These are phyloP conservation scores for Xylaria nigripes DNA, from an alignment of 495 filamentous ascomycete genomes.

Conservation along the genomic window DNA sequence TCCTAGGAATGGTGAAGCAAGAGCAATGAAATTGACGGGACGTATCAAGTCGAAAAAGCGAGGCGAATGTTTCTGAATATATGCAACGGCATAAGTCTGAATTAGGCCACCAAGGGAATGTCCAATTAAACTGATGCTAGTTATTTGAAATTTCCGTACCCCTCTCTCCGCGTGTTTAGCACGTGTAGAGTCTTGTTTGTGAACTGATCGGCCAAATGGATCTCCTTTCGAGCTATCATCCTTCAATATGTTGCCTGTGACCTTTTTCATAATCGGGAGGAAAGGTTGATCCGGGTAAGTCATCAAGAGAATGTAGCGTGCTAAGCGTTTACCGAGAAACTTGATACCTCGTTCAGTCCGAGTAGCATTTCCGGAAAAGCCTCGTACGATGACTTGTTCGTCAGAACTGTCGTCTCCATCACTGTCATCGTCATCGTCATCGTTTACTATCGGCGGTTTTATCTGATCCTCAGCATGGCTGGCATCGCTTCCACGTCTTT, in stretches of 20 bases:
- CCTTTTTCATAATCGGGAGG: slow-evolving; percentile 54
- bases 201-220: slow-evolving; percentile 31
- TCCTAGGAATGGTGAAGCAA: slow-evolving; percentile 85
- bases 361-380: slow-evolving; percentile 81
- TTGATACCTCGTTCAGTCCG: slow-evolving; percentile 93
- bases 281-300: slow-evolving; percentile 90
- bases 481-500: slow-evolving; percentile 32
- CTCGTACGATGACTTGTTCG: slow-evolving; percentile 88
- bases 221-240: slow-evolving; percentile 23
- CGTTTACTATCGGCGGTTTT: slow-evolving; percentile 1
- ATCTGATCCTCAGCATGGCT: slow-evolving; percentile 48
- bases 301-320: slow-evolving; percentile 80
- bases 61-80: slow-evolving; percentile 93
- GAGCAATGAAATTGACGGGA: slow-evolving; percentile 87
- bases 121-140: slow-evolving; percentile 90
- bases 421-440: slow-evolving; percentile 39
- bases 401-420: slow-evolving; percentile 57
- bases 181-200: slow-evolving; percentile 49
- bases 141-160: slow-evolving; percentile 71
- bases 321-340: slow-evolving; percentile 88
- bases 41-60: slow-evolving; percentile 79
- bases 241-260: slow-evolving; percentile 34
- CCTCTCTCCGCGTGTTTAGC: slow-evolving; percentile 25
- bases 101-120: slow-evolving; percentile 88
- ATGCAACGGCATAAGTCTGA: slow-evolving; percentile 93